Evolutionary conservation across 2,329 filamentous ascomycete genomes (phyloP), one percentile per base, ranked within the genome.

Genomic region (Alternaria incomplexa): DNA sequence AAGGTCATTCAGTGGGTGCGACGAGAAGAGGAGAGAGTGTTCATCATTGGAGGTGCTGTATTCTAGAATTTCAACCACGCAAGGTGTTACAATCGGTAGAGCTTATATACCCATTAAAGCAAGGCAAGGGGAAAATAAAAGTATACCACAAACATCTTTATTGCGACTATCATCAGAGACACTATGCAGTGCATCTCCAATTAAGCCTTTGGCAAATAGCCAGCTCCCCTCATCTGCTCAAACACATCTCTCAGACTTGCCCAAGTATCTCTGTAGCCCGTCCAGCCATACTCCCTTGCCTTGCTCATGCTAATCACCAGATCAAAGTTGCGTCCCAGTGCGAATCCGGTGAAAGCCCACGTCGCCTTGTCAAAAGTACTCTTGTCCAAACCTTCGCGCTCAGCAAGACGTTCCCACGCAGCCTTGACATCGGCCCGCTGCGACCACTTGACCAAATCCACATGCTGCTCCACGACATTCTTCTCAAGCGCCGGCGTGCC

Each of bases 1-100:
- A 90, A 91, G 81, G 89, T 99, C 53, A 90, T 96, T 6, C 92
- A 96, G 75, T 99, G 95, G 94, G 91, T 95, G 2, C 90, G 92
- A 76, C 86, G 90, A 68, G 96, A 99, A 81, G 95, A 98, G 80
- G 94, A 98, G 80, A 86, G 96, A 61, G 83, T 98, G 6, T 99
- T 99, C 76, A 97, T 99, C 63, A 96, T 99, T 76, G 96, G 96
- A 1, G 96, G 96, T n/a, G 96, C 94, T 46, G 95, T 98, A 20
- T 85, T 85, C 66, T 85, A 61, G 57, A 26, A 17, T 3, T 5
- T 23, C 5, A 40, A 13, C n/a, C 15, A 47, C 23, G 23, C 32
- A 28, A 60, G 20, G 26, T 15, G 11, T 10, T 5, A 23, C 32
- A 40, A 25, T 30, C 4, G 11, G 28, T 11, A 20, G 17, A 22